Conservation (phyloP, 2,329 filamentous ascomycete species). For the Tolypocladium nubicola region DNA sequence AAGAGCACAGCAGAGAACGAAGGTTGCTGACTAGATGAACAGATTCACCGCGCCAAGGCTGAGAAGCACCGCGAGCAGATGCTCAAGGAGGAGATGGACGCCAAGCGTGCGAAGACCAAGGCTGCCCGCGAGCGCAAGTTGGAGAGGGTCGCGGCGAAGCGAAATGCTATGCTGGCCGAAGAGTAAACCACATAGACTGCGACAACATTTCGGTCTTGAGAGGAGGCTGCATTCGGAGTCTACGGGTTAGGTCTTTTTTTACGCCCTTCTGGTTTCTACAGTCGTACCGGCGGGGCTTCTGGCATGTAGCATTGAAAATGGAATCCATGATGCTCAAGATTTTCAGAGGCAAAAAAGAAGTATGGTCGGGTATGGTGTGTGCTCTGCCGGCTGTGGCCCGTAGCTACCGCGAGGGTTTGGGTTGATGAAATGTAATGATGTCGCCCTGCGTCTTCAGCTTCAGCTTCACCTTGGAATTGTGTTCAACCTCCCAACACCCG, state of each 20-base stretch:
- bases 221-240: slow-evolving; percentile 50
- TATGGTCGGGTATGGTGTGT: background rate
- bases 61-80: slow-evolving; percentile 94
- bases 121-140: slow-evolving; percentile 96
- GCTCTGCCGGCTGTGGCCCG: background rate
- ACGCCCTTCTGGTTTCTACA: slow-evolving; percentile 34
- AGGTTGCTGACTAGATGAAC: slow-evolving; percentile 7
- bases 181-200: slow-evolving; percentile 39
- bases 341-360: slow-evolving; percentile 1
- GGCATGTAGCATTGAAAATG: slow-evolving; percentile 49
- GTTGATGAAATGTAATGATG: background rate
- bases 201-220: slow-evolving; percentile 36
- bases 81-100: slow-evolving; percentile 99
- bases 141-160: slow-evolving; percentile 87
- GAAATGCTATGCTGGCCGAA: slow-evolving; percentile 72
- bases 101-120: slow-evolving; percentile 99
- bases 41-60: slow-evolving; percentile 99
- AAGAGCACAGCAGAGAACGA: background rate
- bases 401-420: background rate
- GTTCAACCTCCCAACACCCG: too few relatives aligned
- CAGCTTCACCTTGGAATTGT: background rate
- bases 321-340: slow-evolving; percentile 37
- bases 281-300: slow-evolving; percentile 39
- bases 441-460: background rate
- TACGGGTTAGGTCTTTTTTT: slow-evolving; percentile 46